These are phyloP conservation scores for Lodderomyces oxycetoniae DNA, from an alignment of 1,139 yeast genomes.

Conservation along the genomic window DNA sequence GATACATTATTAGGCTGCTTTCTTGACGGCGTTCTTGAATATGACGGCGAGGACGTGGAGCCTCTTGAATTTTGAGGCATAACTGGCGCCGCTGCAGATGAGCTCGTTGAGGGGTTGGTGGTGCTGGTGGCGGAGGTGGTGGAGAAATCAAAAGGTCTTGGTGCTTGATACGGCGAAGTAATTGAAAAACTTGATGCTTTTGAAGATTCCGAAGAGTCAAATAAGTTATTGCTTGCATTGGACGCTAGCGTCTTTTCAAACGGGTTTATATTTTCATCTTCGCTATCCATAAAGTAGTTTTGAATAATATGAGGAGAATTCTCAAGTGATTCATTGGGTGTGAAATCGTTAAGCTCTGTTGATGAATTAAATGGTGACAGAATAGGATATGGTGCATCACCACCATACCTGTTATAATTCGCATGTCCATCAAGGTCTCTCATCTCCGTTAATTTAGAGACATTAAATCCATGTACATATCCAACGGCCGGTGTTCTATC, in stretches of 20 bases:
- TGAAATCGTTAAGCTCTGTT: slow-evolving; percentile 4
- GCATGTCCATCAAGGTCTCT: too few relatives aligned
- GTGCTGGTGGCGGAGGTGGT: slow-evolving; percentile 2
- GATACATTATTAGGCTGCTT: slow-evolving; percentile 1
- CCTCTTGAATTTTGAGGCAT: too few relatives aligned
- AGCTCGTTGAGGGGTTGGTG: slow-evolving; percentile 1
- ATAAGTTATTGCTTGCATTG: neutral
- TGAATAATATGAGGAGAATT: slow-evolving; percentile 10
- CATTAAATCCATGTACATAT: slow-evolving; percentile 4
- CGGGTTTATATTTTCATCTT: slow-evolving; percentile 2
- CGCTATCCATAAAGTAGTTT: slow-evolving; percentile 8
- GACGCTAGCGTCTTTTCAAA: slow-evolving; percentile 3
- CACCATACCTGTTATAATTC: slow-evolving; percentile 7
- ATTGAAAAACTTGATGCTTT: slow-evolving; percentile 5
- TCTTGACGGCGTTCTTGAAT: neutral
- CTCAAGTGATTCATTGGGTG: slow-evolving; percentile 10
- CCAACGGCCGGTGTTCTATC: too few relatives aligned
- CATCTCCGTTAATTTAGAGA: slow-evolving; percentile 7
- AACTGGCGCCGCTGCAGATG: slow-evolving; percentile 2
- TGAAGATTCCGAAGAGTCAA: slow-evolving; percentile 3
- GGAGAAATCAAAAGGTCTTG: slow-evolving; percentile 1
- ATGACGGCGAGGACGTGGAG: slow-evolving; percentile 1
- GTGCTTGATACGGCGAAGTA: slow-evolving; percentile 6
- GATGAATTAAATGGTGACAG: slow-evolving; percentile 6
- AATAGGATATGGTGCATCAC: slow-evolving; percentile 10